These are phyloP conservation scores for Diaporthe citri DNA, from an alignment of 2,329 filamentous ascomycete species.

Conservation along the genomic window DNA sequence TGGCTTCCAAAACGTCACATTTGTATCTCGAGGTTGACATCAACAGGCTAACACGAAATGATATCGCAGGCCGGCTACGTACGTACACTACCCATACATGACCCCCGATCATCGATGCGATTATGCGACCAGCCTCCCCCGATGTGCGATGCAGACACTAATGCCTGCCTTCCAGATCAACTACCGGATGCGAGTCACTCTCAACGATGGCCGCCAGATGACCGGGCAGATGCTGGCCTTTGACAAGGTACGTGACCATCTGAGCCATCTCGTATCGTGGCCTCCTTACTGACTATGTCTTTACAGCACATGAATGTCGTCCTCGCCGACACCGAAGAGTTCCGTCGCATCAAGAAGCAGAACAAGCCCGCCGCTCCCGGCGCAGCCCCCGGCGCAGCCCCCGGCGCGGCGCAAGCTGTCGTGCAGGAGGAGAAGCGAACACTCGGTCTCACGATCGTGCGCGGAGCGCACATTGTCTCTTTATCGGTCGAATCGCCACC, in stretches of 20 bases:
- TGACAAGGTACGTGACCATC: constrained; percentile 78
- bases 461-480: constrained; percentile 94
- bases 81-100: constrained; percentile 56
- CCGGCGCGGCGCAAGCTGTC: constrained; percentile 74
- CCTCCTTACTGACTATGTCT: constrained; percentile 21
- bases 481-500: constrained; percentile 96
- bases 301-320: constrained; percentile 97
- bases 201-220: constrained; percentile 96
- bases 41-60: constrained; percentile 68
- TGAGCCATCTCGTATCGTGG: background rate
- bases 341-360: constrained; percentile 89
- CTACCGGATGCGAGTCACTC: constrained; percentile 97
- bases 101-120: background rate
- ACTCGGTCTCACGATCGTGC: constrained; percentile 93
- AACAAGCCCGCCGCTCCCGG: constrained; percentile 77
- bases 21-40: constrained; percentile 63
- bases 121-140: background rate
- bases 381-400: constrained; percentile 71
- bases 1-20: constrained; percentile 46
- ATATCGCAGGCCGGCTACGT: constrained; percentile 77
- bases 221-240: constrained; percentile 98
- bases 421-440: constrained; percentile 97
- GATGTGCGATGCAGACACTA: constrained; percentile 41
- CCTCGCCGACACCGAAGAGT: constrained; percentile 98
- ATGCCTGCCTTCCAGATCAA: constrained; percentile 79